Evolutionary conservation across 2,329 filamentous ascomycete genomes (phyloP), one percentile per base, ranked within the genome.

Genomic region (Cladophialophora yegresii): DNA sequence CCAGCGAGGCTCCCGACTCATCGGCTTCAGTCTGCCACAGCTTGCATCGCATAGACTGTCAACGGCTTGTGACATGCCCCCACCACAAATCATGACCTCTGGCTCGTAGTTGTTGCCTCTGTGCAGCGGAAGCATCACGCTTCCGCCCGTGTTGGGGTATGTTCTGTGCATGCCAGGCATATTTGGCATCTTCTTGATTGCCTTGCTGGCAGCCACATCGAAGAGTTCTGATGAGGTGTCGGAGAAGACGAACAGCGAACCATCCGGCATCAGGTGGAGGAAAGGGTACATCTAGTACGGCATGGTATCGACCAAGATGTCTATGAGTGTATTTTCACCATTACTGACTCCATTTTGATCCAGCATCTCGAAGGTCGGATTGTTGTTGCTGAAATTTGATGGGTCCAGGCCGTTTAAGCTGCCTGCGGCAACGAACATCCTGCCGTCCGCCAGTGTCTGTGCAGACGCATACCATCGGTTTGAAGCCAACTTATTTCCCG

Each of bases 251-350:
- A 86, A 87, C 4, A 87, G 73, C 43, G 75, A 81, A 10, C 85
- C 84, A 71, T 86, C 81, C 36, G 77, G 80, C 43, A 88, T 77
- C 1, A 87, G 77, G 70, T 87, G 84, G 32, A 87, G 75, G 73
- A 87, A 87, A 2, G 85, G 85, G 71, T 87, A 87, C 84, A 86
- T 86, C 74, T 85, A 87, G 75, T 87, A 87, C 13, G 85, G 85
- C 72, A 86, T 83, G 68, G 84, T 85, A 71, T 81, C 81, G 61
- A 76, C 77, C 26, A 87, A 76, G 43, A 87, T 83, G 4, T 83
- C 80, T 78, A 87, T 79, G 8, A 75, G 73, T 50, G 81, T 78
- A 70, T 78, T 85, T 20, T 74, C 72, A 54, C 83, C 83, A 53
- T 77, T 74, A 3, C 80, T 78, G 50, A 79, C 73, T 62, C 82